Conservation (phyloP, 495 filamentous ascomycete genomes). For the Neurospora intermedia region DNA sequence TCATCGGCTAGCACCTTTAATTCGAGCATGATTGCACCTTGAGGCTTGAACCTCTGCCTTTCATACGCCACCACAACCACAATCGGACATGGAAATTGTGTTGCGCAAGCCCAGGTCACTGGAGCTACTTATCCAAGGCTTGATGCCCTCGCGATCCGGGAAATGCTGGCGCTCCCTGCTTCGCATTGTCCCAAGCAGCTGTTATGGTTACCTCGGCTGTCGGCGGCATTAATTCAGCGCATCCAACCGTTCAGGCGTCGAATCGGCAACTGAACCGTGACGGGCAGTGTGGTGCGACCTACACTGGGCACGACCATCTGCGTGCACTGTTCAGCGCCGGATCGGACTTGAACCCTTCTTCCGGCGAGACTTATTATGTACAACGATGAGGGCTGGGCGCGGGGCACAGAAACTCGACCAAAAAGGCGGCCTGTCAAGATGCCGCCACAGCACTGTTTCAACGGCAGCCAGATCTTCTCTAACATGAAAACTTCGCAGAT, state of each 20-base stretch:
- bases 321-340: not conserved
- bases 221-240: not conserved
- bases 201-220: not conserved
- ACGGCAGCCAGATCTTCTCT: not conserved
- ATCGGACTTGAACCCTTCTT: not conserved
- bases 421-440: not conserved
- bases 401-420: not conserved
- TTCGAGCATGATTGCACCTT: not conserved
- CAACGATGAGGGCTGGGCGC: not conserved
- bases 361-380: not conserved
- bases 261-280: not conserved
- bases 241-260: not conserved
- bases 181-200: not conserved
- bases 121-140: not conserved
- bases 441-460: not conserved
- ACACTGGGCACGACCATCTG: not conserved
- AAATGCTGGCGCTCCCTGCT: not conserved
- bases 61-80: not conserved
- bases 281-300: not conserved
- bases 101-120: not conserved
- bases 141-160: not conserved
- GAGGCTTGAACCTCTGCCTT: not conserved
- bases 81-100: not conserved
- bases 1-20: not conserved
- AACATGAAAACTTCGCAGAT: not conserved